Percentiles rank a stretch among this genome's conserved stretches.
phyloP scores from a whole-genome alignment of 192 early-diverging fungal species.

The Rhizoclosmatium globosum region DNA sequence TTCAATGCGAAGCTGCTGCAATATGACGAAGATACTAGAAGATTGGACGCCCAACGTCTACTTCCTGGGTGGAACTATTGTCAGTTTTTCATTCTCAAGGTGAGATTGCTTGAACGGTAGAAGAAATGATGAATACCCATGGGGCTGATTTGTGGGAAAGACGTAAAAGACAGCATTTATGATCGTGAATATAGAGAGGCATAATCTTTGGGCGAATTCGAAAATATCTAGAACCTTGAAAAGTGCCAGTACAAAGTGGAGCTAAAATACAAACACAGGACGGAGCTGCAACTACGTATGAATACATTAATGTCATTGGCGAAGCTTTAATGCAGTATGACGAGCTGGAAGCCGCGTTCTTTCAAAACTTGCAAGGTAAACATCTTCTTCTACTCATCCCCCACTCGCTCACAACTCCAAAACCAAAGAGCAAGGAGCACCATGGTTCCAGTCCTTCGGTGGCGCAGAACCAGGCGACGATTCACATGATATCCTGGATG shows the following conservation, averaged over 20 bases:
- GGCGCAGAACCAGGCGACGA: slow-evolving; percentile 89
- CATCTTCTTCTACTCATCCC: not conserved
- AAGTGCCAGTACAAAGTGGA: not conserved
- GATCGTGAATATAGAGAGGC: too few relatives aligned
- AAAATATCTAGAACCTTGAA: too few relatives aligned
- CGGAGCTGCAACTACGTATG: slow-evolving; percentile 82
- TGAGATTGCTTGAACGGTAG: slow-evolving; percentile 20
- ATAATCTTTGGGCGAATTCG: too few relatives aligned
- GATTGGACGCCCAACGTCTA: slow-evolving; percentile 89
- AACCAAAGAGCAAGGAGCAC: slow-evolving; percentile 70
- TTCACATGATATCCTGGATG: slow-evolving; percentile 79
- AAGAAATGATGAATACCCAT: not conserved
- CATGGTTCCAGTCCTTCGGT: slow-evolving; percentile 96
- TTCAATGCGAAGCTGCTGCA: slow-evolving; percentile 84
- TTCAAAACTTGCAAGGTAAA: slow-evolving; percentile 85
- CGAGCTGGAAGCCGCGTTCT: slow-evolving; percentile 95
- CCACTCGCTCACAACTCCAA: not conserved
- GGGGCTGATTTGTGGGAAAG: too few relatives aligned
- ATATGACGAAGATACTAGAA: slow-evolving; percentile 88
- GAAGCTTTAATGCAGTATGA: slow-evolving; percentile 96
- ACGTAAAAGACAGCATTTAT: too few relatives aligned
- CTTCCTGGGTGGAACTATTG: slow-evolving; percentile 99
- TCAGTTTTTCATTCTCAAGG: slow-evolving; percentile 94
- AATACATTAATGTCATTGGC: slow-evolving; percentile 85
- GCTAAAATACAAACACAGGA: slow-evolving; percentile 58